Conservation (phyloP, 805 yeast genomes). For the Saturnispora zaruensis region DNA sequence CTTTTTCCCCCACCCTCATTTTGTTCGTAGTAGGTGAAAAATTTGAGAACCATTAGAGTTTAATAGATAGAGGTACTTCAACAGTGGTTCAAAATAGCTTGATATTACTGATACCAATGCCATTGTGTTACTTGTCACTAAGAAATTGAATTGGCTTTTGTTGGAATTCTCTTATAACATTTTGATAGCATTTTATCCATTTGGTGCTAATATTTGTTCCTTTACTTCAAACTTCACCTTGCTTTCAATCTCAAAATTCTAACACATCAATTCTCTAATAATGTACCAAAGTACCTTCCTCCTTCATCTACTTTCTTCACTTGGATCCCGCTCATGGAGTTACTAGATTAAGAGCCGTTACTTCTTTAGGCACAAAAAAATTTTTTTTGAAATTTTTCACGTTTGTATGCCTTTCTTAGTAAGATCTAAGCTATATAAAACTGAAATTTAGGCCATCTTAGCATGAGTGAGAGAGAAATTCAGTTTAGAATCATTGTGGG, state of each 20-base stretch:
- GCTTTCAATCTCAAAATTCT: too few relatives aligned
- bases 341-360: background rate
- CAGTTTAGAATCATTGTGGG: constrained; percentile 84
- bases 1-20: background rate
- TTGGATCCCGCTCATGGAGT: background rate
- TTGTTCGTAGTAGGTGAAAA: background rate
- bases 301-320: background rate
- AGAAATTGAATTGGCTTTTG: too few relatives aligned
- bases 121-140: too few relatives aligned
- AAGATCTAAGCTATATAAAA: background rate
- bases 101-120: too few relatives aligned
- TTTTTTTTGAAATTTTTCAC: background rate
- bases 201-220: too few relatives aligned
- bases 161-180: too few relatives aligned
- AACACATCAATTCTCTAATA: too few relatives aligned
- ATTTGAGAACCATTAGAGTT: too few relatives aligned
- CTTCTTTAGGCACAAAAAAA: background rate
- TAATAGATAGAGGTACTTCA: too few relatives aligned
- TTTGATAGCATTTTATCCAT: too few relatives aligned
- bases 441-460: background rate
- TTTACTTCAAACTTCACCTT: too few relatives aligned
- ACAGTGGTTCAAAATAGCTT: too few relatives aligned
- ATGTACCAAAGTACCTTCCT: background rate
- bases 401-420: background rate
- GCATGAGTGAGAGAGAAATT: constrained; percentile 11